Evolutionary conservation across 2,329 filamentous ascomycete species (phyloP).

Genomic region (Xylariomycetidae sp.): DNA sequence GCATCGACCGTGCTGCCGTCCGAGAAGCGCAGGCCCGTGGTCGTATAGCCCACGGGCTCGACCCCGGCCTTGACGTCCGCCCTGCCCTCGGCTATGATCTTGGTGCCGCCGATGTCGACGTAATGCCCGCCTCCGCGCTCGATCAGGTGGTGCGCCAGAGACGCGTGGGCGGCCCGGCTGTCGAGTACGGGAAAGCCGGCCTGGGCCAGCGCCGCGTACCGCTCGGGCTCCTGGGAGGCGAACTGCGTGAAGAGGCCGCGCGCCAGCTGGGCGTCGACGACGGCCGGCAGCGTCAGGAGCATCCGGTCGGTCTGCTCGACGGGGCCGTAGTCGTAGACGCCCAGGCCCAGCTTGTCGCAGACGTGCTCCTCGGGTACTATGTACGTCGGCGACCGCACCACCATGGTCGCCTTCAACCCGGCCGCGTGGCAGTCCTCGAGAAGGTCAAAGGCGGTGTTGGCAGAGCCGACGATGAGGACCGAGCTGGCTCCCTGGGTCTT

Average conservation of each 20-base stretch:
- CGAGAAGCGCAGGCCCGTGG: slow-evolving; percentile 26
- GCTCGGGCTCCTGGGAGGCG: slow-evolving; percentile 26
- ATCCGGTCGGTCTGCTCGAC: slow-evolving; percentile 17
- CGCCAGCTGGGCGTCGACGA: slow-evolving; percentile 17
- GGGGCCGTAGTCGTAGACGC: slow-evolving; percentile 27
- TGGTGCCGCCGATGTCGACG: slow-evolving; percentile 32
- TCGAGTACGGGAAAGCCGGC: slow-evolving; percentile 34
- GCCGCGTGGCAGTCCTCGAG: slow-evolving; percentile 28
- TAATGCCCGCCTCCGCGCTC: slow-evolving; percentile 36
- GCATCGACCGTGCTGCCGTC: slow-evolving; percentile 30
- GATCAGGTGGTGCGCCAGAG: slow-evolving; percentile 27
- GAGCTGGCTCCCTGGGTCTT: slow-evolving; percentile 16
- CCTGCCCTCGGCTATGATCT: slow-evolving; percentile 27
- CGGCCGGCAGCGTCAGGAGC: slow-evolving; percentile 12
- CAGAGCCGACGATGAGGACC: slow-evolving; percentile 32
- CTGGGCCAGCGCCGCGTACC: slow-evolving; percentile 27
- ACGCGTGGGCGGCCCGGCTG: slow-evolving; percentile 18
- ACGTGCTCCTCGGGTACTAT: slow-evolving; percentile 28
- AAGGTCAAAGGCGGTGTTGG: slow-evolving; percentile 39
- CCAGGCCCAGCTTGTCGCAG: slow-evolving; percentile 20
- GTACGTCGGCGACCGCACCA: slow-evolving; percentile 30
- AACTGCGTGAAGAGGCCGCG: slow-evolving; percentile 16
- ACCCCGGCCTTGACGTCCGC: slow-evolving; percentile 25
- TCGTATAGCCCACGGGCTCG: slow-evolving; percentile 27
- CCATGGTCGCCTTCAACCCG: slow-evolving; percentile 29